phyloP scores from a whole-genome alignment of 371 early-diverging fungal genomes.

The Apophysomyces elegans region DNA sequence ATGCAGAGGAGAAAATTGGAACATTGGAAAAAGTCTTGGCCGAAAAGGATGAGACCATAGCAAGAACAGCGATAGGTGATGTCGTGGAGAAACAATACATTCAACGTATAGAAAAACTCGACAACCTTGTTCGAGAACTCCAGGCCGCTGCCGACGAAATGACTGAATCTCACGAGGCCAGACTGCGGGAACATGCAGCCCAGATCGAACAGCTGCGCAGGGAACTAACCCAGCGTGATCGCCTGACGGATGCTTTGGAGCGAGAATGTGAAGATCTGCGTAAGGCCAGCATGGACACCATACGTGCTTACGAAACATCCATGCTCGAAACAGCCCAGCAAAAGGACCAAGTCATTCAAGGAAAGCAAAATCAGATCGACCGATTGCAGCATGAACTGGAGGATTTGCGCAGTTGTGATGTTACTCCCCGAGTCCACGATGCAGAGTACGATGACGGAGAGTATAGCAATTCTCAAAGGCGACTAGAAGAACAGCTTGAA shows the following conservation, averaged over 20 bases:
- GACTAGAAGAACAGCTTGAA: constrained; percentile 52
- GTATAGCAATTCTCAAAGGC: constrained; percentile 14
- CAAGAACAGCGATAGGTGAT: constrained; percentile 17
- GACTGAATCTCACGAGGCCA: constrained; percentile 17
- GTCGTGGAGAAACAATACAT: constrained; percentile 32
- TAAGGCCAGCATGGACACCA: constrained; percentile 29
- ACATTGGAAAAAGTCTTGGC: constrained; percentile 9
- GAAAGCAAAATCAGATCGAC: neutral
- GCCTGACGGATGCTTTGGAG: constrained; percentile 31
- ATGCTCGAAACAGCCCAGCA: constrained; percentile 11
- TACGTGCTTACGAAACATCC: constrained; percentile 32
- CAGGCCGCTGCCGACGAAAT: constrained; percentile 16
- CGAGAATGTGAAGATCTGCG: constrained; percentile 43
- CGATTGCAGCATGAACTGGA: neutral
- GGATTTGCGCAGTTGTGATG: neutral
- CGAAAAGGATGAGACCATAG: constrained; percentile 15
- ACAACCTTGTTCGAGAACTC: constrained; percentile 20
- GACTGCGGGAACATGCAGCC: constrained; percentile 29
- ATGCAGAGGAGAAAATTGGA: constrained; percentile 13
- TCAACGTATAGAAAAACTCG: constrained; percentile 37
- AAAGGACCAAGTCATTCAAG: constrained; percentile 3
- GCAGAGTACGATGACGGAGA: neutral
- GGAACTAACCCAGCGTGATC: constrained; percentile 33
- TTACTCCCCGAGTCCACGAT: neutral
- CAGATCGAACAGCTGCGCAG: constrained; percentile 28